Base-by-base conservation (phyloP, 2,329 filamentous ascomycete genomes). In the Hirsutella thompsonii region DNA sequence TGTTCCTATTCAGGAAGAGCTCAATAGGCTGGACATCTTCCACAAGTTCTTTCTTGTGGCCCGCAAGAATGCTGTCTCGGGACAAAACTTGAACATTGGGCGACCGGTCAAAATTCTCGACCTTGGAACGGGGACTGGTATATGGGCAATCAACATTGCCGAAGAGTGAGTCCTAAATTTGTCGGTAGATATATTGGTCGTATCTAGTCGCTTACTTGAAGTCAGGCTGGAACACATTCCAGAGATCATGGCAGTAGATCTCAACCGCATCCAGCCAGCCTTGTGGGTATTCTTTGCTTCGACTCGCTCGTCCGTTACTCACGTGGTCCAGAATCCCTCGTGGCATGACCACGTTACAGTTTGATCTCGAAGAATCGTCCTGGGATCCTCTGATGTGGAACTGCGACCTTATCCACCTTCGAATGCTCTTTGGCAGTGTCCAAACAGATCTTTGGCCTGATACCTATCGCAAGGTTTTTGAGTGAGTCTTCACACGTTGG, bases 141-240 rank as follows among this genome's bases (percentile, higher is more conserved):
- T 94, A 46, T 96, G 90, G 90, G 77, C 83, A 33, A 84, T 93
- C 51, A 83, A 90, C 49, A 82, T 94, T 63, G 83, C 83, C 47
- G 79, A 62, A 47, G 47, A 83, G 74, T 86, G 67, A 64, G 76
- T 58, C 16, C 23, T 20, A 8, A 16, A 6, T 20, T 36, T 30
- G 1, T 40, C 3, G 13, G 13, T n/a, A 13, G 1, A 5, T 18
- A 14, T 9, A 10, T 37, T 26, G 3, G 2, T 37, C 14, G 10
- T 4, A 23, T 11, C 8, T 26, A 4, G 20, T 38, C 26, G 44
- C 46, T 44, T 8, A 44, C 42, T 32, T 18, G 23, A 5, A 10
- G 3, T 26, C 26, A 58, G 55, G 14, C 51, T 43, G 21, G 44
- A 50, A 10, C 33, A 42, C 11, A 44, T 53, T 35, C 54, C 54